Conservation (phyloP, 768 basidiomycete species). For the Mycena floridula region DNA sequence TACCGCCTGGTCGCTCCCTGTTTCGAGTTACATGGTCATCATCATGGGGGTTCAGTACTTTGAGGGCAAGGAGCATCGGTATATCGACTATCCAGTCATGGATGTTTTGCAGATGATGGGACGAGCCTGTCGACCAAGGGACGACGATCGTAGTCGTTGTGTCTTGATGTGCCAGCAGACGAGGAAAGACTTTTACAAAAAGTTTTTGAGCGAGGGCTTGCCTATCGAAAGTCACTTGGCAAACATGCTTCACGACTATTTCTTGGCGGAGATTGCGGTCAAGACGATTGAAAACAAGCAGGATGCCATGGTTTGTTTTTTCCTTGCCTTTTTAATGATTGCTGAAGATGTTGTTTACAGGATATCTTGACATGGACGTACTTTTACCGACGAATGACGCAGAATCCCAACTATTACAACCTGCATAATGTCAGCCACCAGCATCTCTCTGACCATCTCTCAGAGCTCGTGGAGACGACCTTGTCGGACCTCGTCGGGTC, state of each 20-base stretch:
- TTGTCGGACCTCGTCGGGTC: slow-evolving; percentile 87
- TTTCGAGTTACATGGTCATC: slow-evolving; percentile 95
- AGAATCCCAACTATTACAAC: slow-evolving; percentile 95
- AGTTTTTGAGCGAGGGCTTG: slow-evolving; percentile 94
- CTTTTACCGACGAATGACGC: slow-evolving; percentile 96
- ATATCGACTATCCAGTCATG: slow-evolving; percentile 97
- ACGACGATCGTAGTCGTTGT: slow-evolving; percentile 88
- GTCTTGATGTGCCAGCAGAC: slow-evolving; percentile 98
- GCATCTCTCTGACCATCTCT: slow-evolving; percentile 92
- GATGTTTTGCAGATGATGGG: slow-evolving; percentile 99
- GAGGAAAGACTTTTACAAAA: slow-evolving; percentile 98
- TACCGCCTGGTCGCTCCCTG: slow-evolving; percentile 92
- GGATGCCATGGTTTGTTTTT: slow-evolving; percentile 71
- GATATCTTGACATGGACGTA: slow-evolving; percentile 99
- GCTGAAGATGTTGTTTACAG: slow-evolving; percentile 24
- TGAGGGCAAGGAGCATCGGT: slow-evolving; percentile 97
- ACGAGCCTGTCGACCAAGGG: slow-evolving; percentile 84
- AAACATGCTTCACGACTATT: slow-evolving; percentile 90
- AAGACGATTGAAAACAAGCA: slow-evolving; percentile 99
- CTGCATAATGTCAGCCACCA: slow-evolving; percentile 93
- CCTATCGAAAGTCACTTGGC: slow-evolving; percentile 95
- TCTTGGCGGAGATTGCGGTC: slow-evolving; percentile 96
- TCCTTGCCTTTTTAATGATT: background rate
- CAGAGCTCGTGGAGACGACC: slow-evolving; percentile 93
- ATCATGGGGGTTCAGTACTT: slow-evolving; percentile 99